Evolutionary conservation across 148 eudicot species (phyloP).

Genomic region (Heliosperma pusillum): DNA sequence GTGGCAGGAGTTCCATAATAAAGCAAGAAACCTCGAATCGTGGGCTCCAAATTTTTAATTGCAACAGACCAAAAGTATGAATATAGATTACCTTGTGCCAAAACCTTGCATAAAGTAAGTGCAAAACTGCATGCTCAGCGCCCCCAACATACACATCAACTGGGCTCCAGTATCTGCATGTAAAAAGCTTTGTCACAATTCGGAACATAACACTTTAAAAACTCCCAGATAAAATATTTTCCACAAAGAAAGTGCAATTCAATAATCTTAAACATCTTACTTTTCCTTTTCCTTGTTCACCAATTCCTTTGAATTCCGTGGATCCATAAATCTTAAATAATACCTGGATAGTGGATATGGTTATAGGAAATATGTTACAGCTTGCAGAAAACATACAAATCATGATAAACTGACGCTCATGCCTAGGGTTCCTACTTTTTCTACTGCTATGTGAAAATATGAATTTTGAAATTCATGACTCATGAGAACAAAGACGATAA

Average conservation of each 20-base stretch:
- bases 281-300: slow-evolving; percentile 79
- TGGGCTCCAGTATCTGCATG: slow-evolving; percentile 91
- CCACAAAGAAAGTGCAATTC: not conserved
- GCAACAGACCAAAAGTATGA: not conserved
- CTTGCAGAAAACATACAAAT: not conserved
- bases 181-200: not conserved
- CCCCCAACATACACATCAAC: slow-evolving; percentile 99
- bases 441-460: not conserved
- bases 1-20: not conserved
- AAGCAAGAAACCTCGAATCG: not conserved
- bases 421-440: not conserved
- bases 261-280: slow-evolving; percentile 34
- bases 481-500: too few relatives aligned
- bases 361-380: slow-evolving; percentile 5
- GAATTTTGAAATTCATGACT: not conserved
- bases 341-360: slow-evolving; percentile 69
- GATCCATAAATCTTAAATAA: slow-evolving; percentile 97
- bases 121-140: slow-evolving; percentile 99
- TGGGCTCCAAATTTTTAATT: slow-evolving; percentile 10
- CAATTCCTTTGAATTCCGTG: slow-evolving; percentile 66
- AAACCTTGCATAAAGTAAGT: slow-evolving; percentile 92
- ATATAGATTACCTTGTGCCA: slow-evolving; percentile 83
- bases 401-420: not conserved
- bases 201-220: not conserved
- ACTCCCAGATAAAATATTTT: not conserved